Conservation (phyloP, 1,284 basidiomycete genomes). For the Cryptococcus sp. region DNA sequence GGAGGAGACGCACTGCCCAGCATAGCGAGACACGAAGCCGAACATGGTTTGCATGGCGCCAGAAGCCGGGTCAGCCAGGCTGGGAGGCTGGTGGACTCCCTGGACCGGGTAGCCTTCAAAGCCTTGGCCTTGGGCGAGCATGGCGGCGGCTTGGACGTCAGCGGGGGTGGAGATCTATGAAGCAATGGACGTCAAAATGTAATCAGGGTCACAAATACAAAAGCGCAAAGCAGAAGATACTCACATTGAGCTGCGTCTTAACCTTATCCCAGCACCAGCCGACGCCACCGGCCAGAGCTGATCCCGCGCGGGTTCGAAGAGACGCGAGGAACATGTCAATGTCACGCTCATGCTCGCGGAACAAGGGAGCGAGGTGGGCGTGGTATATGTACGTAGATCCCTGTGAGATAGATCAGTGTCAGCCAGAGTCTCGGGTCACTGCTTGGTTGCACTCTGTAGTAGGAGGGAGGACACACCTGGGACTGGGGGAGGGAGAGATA, state of each 20-base stretch:
- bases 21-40: conserved; percentile 33
- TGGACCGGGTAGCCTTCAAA: conserved; percentile 12
- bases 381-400: conserved; percentile 70
- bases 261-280: conserved; percentile 44
- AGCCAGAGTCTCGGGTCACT: neutral
- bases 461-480: conserved; percentile 54
- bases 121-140: neutral
- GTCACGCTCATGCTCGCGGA: conserved; percentile 61
- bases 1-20: conserved; percentile 35
- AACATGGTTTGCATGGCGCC: conserved; percentile 43
- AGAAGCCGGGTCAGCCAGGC: conserved; percentile 43
- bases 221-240: conserved; percentile 11
- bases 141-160: neutral
- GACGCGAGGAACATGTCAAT: conserved; percentile 61
- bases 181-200: neutral
- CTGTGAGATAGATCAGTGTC: conserved; percentile 49
- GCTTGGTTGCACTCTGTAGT: too few species aligned
- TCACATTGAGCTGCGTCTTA: conserved; percentile 38
- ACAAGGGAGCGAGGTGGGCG: conserved; percentile 64
- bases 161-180: neutral
- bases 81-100: conserved; percentile 37
- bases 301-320: conserved; percentile 31
- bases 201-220: neutral
- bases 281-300: conserved; percentile 29
- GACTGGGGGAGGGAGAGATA: conserved; percentile 71